Evolutionary conservation across 179 eudicot species (phyloP).

Genomic region (Spinacia oleracea): DNA sequence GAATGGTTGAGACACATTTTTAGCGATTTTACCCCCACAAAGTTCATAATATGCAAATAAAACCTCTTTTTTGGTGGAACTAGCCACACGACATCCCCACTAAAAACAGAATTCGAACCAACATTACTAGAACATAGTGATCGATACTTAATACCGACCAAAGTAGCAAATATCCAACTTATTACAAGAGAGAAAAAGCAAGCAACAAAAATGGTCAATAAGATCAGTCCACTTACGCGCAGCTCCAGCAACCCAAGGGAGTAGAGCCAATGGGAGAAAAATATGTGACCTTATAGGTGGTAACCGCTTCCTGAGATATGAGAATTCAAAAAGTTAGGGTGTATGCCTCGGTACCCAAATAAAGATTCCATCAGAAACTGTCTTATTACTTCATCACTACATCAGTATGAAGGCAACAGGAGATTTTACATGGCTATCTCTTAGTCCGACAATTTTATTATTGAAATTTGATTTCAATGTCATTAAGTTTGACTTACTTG

Average conservation of each 20-base stretch:
- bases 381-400: not conserved
- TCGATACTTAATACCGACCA: not conserved
- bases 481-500: slow-evolving; percentile 49
- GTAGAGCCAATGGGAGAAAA: slow-evolving; percentile 62
- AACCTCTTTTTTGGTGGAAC: not conserved
- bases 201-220: not conserved
- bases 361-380: not conserved
- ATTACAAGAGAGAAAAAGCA: not conserved
- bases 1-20: not conserved
- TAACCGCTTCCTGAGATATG: slow-evolving; percentile 69
- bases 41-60: not conserved
- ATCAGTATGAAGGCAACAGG: not conserved
- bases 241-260: slow-evolving; percentile 81
- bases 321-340: slow-evolving; percentile 2
- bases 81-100: not conserved
- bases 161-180: not conserved
- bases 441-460: not conserved
- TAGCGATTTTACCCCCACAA: not conserved
- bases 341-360: not conserved
- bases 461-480: not conserved
- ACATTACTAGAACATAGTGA: not conserved
- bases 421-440: not conserved
- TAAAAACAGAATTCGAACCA: not conserved
- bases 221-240: slow-evolving; percentile 48
- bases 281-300: slow-evolving; percentile 70